A percentile compares a stretch with the other conserved stretches of the same genome.
Evolutionary conservation across 768 basidiomycete species (phyloP).

Genomic region (Saitozyma podzolica): DNA sequence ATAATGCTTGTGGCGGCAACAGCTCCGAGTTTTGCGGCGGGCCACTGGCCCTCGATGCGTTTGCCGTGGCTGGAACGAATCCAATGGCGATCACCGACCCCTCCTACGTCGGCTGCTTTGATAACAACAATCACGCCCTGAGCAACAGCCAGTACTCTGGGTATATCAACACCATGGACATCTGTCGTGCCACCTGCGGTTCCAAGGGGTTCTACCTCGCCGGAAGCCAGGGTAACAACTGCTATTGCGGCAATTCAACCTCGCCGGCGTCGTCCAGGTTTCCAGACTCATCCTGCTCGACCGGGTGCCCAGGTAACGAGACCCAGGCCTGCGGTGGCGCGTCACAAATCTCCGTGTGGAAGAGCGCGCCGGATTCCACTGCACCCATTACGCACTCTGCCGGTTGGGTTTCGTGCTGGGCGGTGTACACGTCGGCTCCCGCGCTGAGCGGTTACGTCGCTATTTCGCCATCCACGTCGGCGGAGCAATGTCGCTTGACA

Average conservation of each 20-base stretch:
- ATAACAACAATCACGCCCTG: too few species aligned
- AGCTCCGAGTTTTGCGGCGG: background rate
- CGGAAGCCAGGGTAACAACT: too few species aligned
- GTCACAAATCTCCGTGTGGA: background rate
- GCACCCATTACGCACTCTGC: background rate
- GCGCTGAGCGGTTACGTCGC: background rate
- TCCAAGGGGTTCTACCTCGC: too few species aligned
- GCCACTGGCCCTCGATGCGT: background rate
- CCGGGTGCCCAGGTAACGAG: constrained; percentile 19
- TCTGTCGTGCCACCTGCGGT: too few species aligned
- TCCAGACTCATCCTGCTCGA: too few species aligned
- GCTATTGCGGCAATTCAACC: too few species aligned
- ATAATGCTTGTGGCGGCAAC: background rate
- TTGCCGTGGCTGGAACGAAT: background rate
- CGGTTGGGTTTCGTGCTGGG: background rate
- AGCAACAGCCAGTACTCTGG: too few species aligned
- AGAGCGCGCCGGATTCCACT: background rate
- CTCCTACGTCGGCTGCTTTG: background rate
- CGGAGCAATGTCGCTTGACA: background rate
- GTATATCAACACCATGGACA: too few species aligned
- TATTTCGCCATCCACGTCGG: background rate
- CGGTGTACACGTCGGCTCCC: background rate
- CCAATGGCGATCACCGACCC: background rate
- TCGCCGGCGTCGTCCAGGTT: too few species aligned
- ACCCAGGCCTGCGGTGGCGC: constrained; percentile 13